Percentiles rank a stretch among this genome's conserved stretches.
phyloP scores from a whole-genome alignment of 257 asterid species.

The Sherardia arvensis region DNA sequence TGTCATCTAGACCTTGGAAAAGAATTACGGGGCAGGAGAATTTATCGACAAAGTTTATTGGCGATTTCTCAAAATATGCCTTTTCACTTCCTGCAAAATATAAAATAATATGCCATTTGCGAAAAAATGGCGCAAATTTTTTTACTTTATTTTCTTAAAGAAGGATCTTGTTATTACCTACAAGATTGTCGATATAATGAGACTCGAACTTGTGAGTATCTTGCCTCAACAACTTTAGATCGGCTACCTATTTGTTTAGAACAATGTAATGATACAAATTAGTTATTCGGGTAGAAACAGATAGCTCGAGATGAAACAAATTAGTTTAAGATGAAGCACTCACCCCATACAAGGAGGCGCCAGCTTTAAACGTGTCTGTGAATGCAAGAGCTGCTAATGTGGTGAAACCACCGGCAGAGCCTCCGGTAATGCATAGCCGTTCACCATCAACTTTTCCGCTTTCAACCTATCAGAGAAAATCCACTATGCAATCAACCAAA shows the following conservation, averaged over 20 bases:
- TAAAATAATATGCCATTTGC: too few species aligned
- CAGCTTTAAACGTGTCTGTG: conserved; percentile 74
- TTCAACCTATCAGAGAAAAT: conserved; percentile 45
- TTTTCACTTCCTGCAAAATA: conserved; percentile 41
- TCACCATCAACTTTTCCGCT: conserved; percentile 78
- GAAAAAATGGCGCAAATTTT: neutral
- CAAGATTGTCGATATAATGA: conserved; percentile 73
- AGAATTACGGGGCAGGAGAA: conserved; percentile 86
- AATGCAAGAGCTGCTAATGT: conserved; percentile 95
- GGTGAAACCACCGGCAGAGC: conserved; percentile 99
- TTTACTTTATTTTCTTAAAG: conserved; percentile 6
- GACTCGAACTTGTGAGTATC: conserved; percentile 94
- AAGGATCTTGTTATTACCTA: conserved; percentile 36
- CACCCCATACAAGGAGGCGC: conserved; percentile 91
- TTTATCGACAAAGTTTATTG: conserved; percentile 66
- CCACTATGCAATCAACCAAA: conserved; percentile 6
- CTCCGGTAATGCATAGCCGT: conserved; percentile 87
- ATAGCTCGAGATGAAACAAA: conserved; percentile 43
- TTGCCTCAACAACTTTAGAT: conserved; percentile 53
- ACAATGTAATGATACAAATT: neutral
- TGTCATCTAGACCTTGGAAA: conserved; percentile 91
- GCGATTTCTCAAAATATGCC: conserved; percentile 63
- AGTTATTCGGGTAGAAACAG: neutral
- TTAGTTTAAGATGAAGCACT: conserved; percentile 36
- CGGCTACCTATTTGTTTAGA: conserved; percentile 59